Percentiles rank a stretch among this genome's conserved stretches.
phyloP scores from a whole-genome alignment of 805 yeast species.

The Ogataea wickerhamii region DNA sequence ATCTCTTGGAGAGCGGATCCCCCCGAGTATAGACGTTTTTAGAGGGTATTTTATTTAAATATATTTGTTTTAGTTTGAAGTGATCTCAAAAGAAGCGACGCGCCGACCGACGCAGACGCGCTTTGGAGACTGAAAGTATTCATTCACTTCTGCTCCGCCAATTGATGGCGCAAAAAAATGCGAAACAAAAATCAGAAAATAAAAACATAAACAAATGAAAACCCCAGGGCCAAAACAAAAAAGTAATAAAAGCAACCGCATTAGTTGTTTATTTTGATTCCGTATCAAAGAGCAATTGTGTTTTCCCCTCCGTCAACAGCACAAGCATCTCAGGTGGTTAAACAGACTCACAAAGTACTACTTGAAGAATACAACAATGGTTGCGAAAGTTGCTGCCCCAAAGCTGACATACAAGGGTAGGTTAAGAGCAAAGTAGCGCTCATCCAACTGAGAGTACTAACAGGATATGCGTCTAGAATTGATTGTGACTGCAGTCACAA shows the following conservation, averaged over 20 bases:
- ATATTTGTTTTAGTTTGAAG: no score
- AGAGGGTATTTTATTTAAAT: no score
- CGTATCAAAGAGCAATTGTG: no score
- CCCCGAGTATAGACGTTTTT: no score
- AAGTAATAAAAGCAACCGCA: constrained; percentile 2
- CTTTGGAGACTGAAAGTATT: no score
- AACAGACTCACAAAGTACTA: background rate
- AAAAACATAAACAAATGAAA: constrained; percentile 5
- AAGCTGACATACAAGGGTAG: constrained; percentile 47
- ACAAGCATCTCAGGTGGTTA: constrained; percentile 3
- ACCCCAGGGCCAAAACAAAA: constrained; percentile 3
- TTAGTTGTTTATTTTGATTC: constrained; percentile 2
- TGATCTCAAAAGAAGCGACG: background rate
- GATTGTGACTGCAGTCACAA: constrained; percentile 63
- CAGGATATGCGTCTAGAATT: constrained; percentile 52
- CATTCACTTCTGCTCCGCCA: constrained; percentile 1
- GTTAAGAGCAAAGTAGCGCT: constrained; percentile 24
- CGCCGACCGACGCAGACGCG: constrained; percentile 10
- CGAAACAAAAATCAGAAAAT: constrained; percentile 13
- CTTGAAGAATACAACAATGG: constrained; percentile 35
- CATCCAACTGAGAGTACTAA: no score
- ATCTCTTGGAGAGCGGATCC: no score
- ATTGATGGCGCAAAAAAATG: background rate
- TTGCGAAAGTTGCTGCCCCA: constrained; percentile 30
- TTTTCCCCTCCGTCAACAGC: no score